A percentile compares a stretch with the other conserved stretches of the same genome.
Conservation (phyloP, 2,329 filamentous ascomycete species). For the Epichloe glyceriae region DNA sequence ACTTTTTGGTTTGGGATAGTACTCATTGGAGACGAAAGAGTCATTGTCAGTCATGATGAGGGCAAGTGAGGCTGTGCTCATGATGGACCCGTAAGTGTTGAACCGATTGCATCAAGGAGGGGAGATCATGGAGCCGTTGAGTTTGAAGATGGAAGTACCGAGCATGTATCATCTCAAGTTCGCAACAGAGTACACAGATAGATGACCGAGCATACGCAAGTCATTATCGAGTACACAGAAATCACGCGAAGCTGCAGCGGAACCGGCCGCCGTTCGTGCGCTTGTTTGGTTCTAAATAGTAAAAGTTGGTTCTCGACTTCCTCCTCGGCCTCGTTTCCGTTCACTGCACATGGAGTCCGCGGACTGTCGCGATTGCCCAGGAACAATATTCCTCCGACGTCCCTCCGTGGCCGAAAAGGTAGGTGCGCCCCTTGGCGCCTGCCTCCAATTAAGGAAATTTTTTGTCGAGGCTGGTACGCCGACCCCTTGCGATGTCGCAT, state of each 20-base stretch:
- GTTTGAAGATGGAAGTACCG: too few species aligned
- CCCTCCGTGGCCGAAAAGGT: not conserved
- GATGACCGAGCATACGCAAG: not conserved
- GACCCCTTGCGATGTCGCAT: not conserved
- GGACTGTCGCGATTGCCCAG: not conserved
- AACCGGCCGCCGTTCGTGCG: not conserved
- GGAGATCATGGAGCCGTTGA: too few species aligned
- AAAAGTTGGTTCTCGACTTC: too few species aligned
- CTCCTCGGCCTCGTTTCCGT: too few species aligned
- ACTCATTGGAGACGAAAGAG: not conserved
- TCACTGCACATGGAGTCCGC: not conserved
- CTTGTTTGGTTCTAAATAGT: not conserved
- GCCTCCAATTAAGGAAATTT: slow-evolving; percentile 1
- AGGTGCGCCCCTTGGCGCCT: not conserved
- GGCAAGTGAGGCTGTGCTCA: too few species aligned
- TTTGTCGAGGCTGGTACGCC: not conserved
- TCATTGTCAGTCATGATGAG: too few species aligned
- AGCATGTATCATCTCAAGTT: too few species aligned
- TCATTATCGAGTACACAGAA: not conserved
- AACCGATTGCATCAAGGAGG: too few species aligned
- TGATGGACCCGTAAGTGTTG: too few species aligned
- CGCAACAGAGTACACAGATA: not conserved
- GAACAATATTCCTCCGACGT: not conserved
- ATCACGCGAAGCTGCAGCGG: too few species aligned
- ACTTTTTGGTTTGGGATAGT: not conserved